phyloP scores from a whole-genome alignment of 1,284 basidiomycete species.

The Ustilago nuda region DNA sequence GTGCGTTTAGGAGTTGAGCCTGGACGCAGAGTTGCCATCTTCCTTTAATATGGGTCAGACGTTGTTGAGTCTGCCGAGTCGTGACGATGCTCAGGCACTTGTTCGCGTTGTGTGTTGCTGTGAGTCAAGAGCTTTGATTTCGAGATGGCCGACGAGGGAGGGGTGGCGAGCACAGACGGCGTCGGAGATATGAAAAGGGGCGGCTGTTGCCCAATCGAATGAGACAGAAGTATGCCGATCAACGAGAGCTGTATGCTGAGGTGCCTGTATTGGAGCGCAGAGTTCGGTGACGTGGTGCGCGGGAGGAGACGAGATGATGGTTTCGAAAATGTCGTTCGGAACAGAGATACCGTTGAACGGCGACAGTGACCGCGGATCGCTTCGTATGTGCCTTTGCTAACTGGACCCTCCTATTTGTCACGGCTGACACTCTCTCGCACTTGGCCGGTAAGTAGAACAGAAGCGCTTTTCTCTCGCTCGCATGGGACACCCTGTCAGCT shows the following conservation, averaged over 20 bases:
- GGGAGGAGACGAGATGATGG: conserved; percentile 1
- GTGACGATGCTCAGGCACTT: too few relatives aligned
- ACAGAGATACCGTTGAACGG: conserved; percentile 11
- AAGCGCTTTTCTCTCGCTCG: background rate
- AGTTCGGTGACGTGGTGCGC: background rate
- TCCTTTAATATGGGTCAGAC: background rate
- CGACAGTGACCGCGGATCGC: conserved; percentile 17
- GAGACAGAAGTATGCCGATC: background rate
- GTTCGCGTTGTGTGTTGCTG: background rate
- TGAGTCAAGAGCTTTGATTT: background rate
- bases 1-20: conserved; percentile 47
- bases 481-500: background rate
- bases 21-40: conserved; percentile 45
- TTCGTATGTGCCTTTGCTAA: conserved; percentile 1
- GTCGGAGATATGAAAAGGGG: conserved; percentile 5
- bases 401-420: conserved; percentile 11
- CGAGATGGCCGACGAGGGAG: background rate
- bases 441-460: background rate
- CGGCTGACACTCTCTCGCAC: background rate
- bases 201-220: background rate
- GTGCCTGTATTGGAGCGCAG: background rate
- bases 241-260: background rate
- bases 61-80: background rate
- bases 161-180: background rate
- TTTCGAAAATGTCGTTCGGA: conserved; percentile 5